Evolutionary conservation across 1,284 basidiomycete genomes (phyloP).

Genomic region (Austroboletus olivaceoglutinosus): DNA sequence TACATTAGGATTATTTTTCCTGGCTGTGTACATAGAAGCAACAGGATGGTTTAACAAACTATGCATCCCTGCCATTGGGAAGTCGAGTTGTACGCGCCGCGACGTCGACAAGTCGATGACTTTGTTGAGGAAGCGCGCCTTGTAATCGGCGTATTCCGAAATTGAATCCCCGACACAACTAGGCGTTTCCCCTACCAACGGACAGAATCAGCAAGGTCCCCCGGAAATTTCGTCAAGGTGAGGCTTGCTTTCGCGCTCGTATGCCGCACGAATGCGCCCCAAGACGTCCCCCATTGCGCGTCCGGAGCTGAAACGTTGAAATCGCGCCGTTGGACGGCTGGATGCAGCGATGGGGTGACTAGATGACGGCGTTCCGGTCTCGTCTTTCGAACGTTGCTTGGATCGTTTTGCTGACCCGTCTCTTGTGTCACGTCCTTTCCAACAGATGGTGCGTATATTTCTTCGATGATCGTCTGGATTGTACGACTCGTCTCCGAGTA

Average conservation of each 20-base stretch:
- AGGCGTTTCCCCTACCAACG: slow-evolving; percentile 6
- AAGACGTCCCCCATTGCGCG: slow-evolving; percentile 9
- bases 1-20: too few species aligned
- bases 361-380: slow-evolving; percentile 40
- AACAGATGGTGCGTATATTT: slow-evolving; percentile 49
- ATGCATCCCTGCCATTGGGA: too few species aligned
- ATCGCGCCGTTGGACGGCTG: slow-evolving; percentile 35
- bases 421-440: not conserved
- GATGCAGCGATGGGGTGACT: slow-evolving; percentile 38
- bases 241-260: slow-evolving; percentile 40
- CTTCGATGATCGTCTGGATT: not conserved
- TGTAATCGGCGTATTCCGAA: slow-evolving; percentile 23
- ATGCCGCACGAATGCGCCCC: slow-evolving; percentile 4
- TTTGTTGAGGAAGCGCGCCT: too few species aligned
- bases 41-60: too few species aligned
- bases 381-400: slow-evolving; percentile 3
- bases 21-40: too few species aligned
- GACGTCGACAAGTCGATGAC: too few species aligned
- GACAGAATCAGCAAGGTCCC: slow-evolving; percentile 21
- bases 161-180: slow-evolving; percentile 27
- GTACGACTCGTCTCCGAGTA: slow-evolving; percentile 36
- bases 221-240: slow-evolving; percentile 58
- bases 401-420: slow-evolving; percentile 26
- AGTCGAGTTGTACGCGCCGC: too few species aligned
- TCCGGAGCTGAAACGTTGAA: slow-evolving; percentile 16